A percentile compares a stretch with the other conserved stretches of the same genome.
Conservation (phyloP, 2,329 filamentous ascomycete genomes). For the Teratosphaeria nubilosa region DNA sequence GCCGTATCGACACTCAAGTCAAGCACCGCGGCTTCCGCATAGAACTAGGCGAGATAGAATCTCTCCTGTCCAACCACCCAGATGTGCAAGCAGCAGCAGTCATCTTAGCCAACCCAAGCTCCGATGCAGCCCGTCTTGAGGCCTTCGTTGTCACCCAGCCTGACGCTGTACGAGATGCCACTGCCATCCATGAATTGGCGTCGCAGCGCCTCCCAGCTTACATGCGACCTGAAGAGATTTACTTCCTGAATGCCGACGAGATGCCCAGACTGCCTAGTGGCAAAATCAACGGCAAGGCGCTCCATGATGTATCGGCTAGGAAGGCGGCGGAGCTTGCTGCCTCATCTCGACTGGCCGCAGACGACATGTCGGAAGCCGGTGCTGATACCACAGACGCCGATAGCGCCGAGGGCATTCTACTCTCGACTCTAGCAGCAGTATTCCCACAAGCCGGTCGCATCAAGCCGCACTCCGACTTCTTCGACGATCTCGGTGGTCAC, state of each 20-base stretch:
- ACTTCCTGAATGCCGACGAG: constrained; percentile 12
- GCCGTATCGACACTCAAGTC: constrained; percentile 74
- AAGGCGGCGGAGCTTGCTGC: neutral
- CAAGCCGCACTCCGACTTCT: neutral
- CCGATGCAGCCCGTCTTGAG: constrained; percentile 13
- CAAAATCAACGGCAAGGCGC: constrained; percentile 16
- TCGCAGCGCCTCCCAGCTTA: constrained; percentile 14
- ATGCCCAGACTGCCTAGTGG: constrained; percentile 16
- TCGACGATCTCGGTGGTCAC: neutral
- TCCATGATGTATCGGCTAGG: constrained; percentile 12
- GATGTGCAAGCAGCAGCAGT: constrained; percentile 50
- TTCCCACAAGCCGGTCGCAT: neutral
- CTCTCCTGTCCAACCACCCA: constrained; percentile 58
- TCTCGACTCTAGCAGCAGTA: neutral
- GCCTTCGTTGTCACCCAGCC: constrained; percentile 14
- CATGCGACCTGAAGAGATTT: constrained; percentile 16
- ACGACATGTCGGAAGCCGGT: neutral
- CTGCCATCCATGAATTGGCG: constrained; percentile 10
- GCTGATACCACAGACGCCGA: neutral
- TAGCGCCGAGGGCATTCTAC: neutral
- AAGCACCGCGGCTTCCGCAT: constrained; percentile 93
- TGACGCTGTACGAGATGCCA: constrained; percentile 7
- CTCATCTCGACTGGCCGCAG: neutral
- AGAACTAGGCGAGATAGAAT: constrained; percentile 85
- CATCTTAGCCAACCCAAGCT: constrained; percentile 13